Evolutionary conservation across 805 yeast species (phyloP).

Genomic region (Isabelozyma pseudorhagii): DNA sequence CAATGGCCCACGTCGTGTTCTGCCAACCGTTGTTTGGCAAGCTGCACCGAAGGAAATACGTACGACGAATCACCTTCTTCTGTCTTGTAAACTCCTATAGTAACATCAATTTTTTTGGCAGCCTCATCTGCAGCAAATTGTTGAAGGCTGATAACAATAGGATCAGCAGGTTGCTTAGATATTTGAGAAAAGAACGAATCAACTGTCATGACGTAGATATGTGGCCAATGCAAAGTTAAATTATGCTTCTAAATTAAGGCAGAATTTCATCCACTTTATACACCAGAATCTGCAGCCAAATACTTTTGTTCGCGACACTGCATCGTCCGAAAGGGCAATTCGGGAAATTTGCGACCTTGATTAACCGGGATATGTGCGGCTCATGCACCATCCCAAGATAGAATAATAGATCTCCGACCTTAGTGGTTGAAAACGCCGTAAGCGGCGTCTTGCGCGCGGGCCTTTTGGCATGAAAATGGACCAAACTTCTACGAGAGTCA

Average conservation of each 20-base stretch:
- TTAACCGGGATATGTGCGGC: not conserved
- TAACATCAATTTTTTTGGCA: constrained; percentile 37
- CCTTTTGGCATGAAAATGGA: too few species aligned
- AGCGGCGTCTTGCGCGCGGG: not conserved
- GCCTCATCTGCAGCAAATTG: constrained; percentile 20
- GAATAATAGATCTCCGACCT: not conserved
- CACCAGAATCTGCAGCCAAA: not conserved
- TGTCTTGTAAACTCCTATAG: constrained; percentile 46
- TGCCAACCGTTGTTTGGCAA: constrained; percentile 31
- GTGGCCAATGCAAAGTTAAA: not conserved
- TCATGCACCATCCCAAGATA: not conserved
- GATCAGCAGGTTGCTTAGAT: constrained; percentile 18
- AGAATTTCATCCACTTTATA: not conserved
- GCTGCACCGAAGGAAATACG: constrained; percentile 35
- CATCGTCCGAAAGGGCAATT: too few species aligned
- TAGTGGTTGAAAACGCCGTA: not conserved
- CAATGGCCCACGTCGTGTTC: constrained; percentile 42
- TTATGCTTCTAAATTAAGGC: not conserved
- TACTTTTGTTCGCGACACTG: not conserved
- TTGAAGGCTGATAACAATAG: constrained; percentile 21
- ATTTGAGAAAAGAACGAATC: not conserved
- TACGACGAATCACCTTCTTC: constrained; percentile 30
- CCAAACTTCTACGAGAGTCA: too few species aligned
- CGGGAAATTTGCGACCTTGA: not conserved
- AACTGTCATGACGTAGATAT: not conserved